These are phyloP conservation scores for Lactarius vividus DNA, from an alignment of 768 basidiomycete species.

Conservation along the genomic window DNA sequence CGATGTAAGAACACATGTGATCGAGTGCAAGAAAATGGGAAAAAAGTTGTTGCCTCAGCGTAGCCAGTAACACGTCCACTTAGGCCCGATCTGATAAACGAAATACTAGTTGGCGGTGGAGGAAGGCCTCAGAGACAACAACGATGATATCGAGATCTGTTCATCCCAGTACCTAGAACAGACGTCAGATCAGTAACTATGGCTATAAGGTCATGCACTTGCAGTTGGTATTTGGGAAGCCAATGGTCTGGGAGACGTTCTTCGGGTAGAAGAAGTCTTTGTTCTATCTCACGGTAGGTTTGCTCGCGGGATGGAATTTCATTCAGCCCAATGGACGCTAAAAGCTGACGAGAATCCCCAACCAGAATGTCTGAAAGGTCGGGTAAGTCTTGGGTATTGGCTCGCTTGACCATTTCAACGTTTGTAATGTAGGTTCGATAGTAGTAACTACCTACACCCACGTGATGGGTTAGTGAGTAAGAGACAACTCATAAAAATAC, in stretches of 20 bases:
- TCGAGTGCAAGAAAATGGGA: not conserved
- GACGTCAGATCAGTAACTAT: slow-evolving; percentile 15
- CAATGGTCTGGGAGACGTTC: slow-evolving; percentile 64
- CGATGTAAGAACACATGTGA: not conserved
- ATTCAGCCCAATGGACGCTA: slow-evolving; percentile 58
- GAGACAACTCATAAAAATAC: not conserved
- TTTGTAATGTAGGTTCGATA: not conserved
- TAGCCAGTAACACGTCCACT: slow-evolving; percentile 80
- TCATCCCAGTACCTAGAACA: slow-evolving; percentile 68
- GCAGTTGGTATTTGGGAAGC: slow-evolving; percentile 85
- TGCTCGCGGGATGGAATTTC: slow-evolving; percentile 55
- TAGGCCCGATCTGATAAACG: slow-evolving; percentile 76
- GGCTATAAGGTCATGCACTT: slow-evolving; percentile 32
- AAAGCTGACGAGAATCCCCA: slow-evolving; percentile 42
- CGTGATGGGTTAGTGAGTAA: not conserved
- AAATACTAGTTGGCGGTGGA: slow-evolving; percentile 68
- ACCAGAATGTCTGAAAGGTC: not conserved
- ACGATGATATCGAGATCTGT: slow-evolving; percentile 54
- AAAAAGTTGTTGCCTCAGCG: slow-evolving; percentile 54
- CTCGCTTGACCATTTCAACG: slow-evolving; percentile 11
- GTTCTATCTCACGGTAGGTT: slow-evolving; percentile 69
- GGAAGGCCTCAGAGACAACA: slow-evolving; percentile 69
- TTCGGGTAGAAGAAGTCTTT: slow-evolving; percentile 68
- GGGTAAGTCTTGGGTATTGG: not conserved
- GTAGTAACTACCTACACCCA: not conserved